These are phyloP conservation scores for Petunia hybrid DNA, from an alignment of 305 asterid species.

Conservation along the genomic window DNA sequence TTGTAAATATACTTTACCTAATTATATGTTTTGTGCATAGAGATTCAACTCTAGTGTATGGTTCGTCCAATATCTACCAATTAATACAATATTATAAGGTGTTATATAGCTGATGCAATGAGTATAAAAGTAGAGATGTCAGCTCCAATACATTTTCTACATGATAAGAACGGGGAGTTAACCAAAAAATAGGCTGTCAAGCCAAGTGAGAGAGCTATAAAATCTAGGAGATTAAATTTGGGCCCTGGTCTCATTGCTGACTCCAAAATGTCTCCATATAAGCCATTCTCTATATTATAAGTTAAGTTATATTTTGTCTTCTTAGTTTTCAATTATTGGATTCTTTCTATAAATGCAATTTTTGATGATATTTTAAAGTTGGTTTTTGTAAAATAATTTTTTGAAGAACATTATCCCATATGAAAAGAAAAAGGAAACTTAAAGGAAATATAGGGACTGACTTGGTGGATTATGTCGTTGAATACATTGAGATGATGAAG, in stretches of 20 bases:
- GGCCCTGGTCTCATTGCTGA: neutral
- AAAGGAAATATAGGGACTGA: neutral
- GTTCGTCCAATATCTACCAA: too few species aligned
- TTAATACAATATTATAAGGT: too few species aligned
- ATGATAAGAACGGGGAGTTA: too few species aligned
- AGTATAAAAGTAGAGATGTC: too few species aligned
- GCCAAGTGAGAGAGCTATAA: too few species aligned
- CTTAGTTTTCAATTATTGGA: neutral
- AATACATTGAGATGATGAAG: neutral
- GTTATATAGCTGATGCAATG: too few species aligned
- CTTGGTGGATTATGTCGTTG: neutral
- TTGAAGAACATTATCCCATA: neutral
- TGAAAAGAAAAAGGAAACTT: neutral
- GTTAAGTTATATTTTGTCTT: neutral
- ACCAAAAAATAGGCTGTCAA: too few species aligned
- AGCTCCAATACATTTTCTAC: too few species aligned
- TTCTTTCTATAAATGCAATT: neutral
- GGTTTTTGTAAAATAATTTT: neutral
- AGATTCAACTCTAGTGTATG: neutral
- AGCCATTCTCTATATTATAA: neutral
- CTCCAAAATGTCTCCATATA: neutral
- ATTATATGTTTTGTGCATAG: neutral
- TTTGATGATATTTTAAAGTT: neutral
- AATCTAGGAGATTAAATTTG: neutral
- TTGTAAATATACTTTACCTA: neutral